Base-by-base conservation (phyloP, 768 basidiomycete genomes). In the Trametes coccinea region DNA sequence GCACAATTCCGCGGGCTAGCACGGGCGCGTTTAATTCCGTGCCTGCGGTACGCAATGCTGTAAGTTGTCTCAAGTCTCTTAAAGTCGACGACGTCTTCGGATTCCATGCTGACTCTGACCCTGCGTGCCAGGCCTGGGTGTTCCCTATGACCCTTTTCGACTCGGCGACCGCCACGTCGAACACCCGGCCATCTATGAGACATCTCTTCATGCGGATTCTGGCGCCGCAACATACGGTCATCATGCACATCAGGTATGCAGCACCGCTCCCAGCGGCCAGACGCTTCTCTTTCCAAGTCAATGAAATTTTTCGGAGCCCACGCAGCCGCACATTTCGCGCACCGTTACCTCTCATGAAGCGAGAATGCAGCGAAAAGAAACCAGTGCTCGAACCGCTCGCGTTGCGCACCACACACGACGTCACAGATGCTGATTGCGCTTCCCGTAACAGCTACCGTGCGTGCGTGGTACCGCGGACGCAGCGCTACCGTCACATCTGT, bases 221-320 rank as follows among this genome's bases (percentile, higher is more conserved):
- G 41, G 49, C 49, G 48, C 57, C 50, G 17, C 43, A 37, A 44
- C 57, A 59, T 52, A 59, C 43, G 40, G 57, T 8, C 49, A 59
- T 45, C 57, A 45, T 45, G 57, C 57, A 59, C 57, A 59, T 59
- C 57, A 59, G 41, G 48, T 59, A 51, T 59, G 57, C 50, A 33
- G 57, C 49, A 59, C 49, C 17, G 41, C 49, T 45, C 57, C 40
- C n/a, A 16, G 11, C 16, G 48, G 30, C 48, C 48, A 43, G 49
- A 50, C 13, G 14, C 45, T 14, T 4, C 40, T 17, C 56, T 22
- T 29, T 46, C 9, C 45, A 17, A 27, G 17, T 40, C 22, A 8
- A 40, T 4, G 41, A 50, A 30, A 49, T 30, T 22, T 22, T 59
- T 59, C 49, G 49, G 33, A 51, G 49, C 43, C 44, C 49, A 59